Percentiles rank a stretch among this genome's conserved stretches.
Evolutionary conservation across 2,329 filamentous ascomycete genomes (phyloP).

Genomic region (Colletotrichum sp.): DNA sequence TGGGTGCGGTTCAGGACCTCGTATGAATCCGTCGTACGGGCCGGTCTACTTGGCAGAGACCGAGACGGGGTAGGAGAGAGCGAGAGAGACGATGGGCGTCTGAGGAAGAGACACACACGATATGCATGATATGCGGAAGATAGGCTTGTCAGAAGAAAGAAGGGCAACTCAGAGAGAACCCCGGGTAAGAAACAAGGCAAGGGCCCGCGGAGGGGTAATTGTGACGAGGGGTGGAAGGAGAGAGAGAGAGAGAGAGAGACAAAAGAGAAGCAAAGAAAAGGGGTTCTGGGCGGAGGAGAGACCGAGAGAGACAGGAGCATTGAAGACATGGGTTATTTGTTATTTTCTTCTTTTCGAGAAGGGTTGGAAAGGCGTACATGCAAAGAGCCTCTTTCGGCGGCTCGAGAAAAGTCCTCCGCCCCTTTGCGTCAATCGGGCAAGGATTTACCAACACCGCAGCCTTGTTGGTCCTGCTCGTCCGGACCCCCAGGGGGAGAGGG

Average conservation of each 20-base stretch:
- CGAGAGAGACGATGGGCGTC: not conserved
- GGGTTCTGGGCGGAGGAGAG: not conserved
- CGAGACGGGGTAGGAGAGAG: not conserved
- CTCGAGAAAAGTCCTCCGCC: not conserved
- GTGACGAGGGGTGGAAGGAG: not conserved
- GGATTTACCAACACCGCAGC: constrained; percentile 1
- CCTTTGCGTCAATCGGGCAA: not conserved
- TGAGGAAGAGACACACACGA: constrained; percentile 1
- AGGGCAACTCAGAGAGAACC: not conserved
- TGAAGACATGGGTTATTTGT: not conserved
- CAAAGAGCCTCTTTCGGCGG: constrained; percentile 1
- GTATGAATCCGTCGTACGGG: not conserved
- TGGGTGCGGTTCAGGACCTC: not conserved
- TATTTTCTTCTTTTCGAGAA: not conserved
- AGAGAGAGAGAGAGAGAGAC: not conserved
- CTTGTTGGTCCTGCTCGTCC: not conserved
- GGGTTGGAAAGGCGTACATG: constrained; percentile 1
- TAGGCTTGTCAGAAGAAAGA: not conserved
- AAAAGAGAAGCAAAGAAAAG: not conserved
- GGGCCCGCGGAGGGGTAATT: not conserved
- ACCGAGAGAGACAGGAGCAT: not conserved
- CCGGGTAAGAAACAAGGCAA: not conserved
- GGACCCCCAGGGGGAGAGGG: not conserved
- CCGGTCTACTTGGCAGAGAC: not conserved
- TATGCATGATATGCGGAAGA: not conserved